Evolutionary conservation across 345 rosid species (phyloP).

Genomic region (Populus tremula): DNA sequence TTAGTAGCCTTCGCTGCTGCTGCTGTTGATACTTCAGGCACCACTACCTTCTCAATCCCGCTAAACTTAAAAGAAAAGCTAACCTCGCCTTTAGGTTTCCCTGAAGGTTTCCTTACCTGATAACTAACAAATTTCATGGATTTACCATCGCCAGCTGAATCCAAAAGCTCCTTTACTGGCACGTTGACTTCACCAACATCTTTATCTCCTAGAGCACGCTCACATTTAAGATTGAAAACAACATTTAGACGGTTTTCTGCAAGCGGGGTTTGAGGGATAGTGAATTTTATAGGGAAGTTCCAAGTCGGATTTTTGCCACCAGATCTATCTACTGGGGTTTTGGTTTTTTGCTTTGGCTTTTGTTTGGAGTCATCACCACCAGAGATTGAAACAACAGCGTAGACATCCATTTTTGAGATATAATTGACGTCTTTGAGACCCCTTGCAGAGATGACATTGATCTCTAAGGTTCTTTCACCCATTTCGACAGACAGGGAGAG

Average conservation of each 20-base stretch:
- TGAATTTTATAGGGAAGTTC: constrained; percentile 62
- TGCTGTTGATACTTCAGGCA: background rate
- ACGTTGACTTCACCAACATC: constrained; percentile 73
- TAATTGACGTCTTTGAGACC: constrained; percentile 65
- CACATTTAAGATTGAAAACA: constrained; percentile 58
- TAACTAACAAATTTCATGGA: constrained; percentile 49
- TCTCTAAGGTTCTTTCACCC: constrained; percentile 56
- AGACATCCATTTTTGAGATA: constrained; percentile 77
- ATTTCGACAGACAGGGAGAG: constrained; percentile 17
- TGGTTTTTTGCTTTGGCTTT: constrained; percentile 32
- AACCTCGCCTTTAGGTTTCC: constrained; percentile 68
- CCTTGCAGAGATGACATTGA: constrained; percentile 66
- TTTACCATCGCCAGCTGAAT: constrained; percentile 22
- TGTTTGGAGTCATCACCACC: constrained; percentile 45
- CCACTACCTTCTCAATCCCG: constrained; percentile 18
- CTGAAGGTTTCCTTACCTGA: constrained; percentile 62
- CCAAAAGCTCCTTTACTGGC: constrained; percentile 63
- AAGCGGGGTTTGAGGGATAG: constrained; percentile 42
- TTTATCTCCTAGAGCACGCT: constrained; percentile 63
- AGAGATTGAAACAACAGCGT: constrained; percentile 54
- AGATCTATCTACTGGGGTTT: constrained; percentile 42
- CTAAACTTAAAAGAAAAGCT: constrained; percentile 60
- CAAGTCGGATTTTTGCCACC: constrained; percentile 63
- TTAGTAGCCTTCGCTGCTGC: background rate
- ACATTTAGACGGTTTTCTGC: constrained; percentile 49